Base-by-base conservation (phyloP, 306 rosid species). In the Abrus precatorius region DNA sequence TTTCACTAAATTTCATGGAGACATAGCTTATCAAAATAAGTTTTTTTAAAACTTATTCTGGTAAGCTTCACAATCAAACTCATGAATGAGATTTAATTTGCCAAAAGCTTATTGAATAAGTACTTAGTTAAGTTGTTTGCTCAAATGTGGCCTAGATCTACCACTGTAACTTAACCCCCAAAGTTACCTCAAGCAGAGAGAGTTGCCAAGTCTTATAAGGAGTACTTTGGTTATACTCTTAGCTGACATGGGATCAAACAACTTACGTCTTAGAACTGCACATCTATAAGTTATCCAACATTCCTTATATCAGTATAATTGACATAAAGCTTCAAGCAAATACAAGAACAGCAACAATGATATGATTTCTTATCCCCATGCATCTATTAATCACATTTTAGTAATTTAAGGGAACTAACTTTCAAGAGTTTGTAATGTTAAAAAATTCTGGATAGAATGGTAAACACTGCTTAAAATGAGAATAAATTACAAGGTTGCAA, bases 291-390 rank as follows among this genome's bases (percentile, higher is more conserved):
- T 20, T 20, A 20, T 20, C 20, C 20, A 20, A 20, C 20, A 20
- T 20, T 28, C 50, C 72, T 75, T 44, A 32, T 52, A 65, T 61
- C 48, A 50, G 47, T 55, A 36, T 7, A 43, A 69, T 28, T 45
- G 64, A 74, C 75, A 80, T 50, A 36, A 44, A 57, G 69, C 62
- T 14, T 49, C 76, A 52, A 33, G 9, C 57, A 75, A 32, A 12
- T 45, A 52, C 73, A 59, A 79, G 69, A 85, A 56, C 44, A 32
- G 45, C 44, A 49, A 70, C 33, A 76, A 57, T 38, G 56, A 66
- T 59, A 49, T 28, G 33, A 77, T 47, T 38, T 54, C 50, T 28
- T 72, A 43, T 56, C 64, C 28, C 56, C 48, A 27, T 30, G 73
- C 77, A 69, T 67, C 77, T 62, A 62, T 7, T 20, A 32, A 53